phyloP scores from a whole-genome alignment of 495 filamentous ascomycete species.

The Tuber brumale region DNA sequence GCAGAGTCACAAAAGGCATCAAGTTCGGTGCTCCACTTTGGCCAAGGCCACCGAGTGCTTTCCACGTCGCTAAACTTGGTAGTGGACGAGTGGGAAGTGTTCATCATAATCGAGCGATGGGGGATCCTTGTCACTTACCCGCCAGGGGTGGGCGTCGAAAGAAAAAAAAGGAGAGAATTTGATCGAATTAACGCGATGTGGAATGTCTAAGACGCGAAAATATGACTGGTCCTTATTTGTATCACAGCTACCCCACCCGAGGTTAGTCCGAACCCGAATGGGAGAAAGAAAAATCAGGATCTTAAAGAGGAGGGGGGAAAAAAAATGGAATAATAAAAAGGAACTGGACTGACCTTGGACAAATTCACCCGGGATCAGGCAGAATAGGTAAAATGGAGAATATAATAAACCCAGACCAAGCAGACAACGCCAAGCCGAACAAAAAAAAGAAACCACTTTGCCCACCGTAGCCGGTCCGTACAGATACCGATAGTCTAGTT shows the following conservation, averaged over 20 bases:
- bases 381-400: conserved; percentile 14
- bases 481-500: conserved; percentile 16
- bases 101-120: conserved; percentile 8
- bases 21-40: conserved; percentile 36
- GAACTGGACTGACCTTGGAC: neutral
- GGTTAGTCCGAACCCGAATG: conserved; percentile 19
- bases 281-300: conserved; percentile 29
- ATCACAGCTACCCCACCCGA: conserved; percentile 19
- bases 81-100: conserved; percentile 33
- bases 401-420: neutral
- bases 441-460: neutral
- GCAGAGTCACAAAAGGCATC: conserved; percentile 36
- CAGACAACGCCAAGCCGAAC: neutral
- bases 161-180: conserved; percentile 18
- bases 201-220: conserved; percentile 18
- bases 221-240: conserved; percentile 10
- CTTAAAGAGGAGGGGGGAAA: conserved; percentile 5
- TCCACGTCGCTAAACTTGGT: conserved; percentile 35
- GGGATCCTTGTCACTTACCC: conserved; percentile 1
- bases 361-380: conserved; percentile 28
- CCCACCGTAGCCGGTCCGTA: conserved; percentile 3
- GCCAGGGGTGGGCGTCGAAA: conserved; percentile 1
- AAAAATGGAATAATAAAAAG: conserved; percentile 11
- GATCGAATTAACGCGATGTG: conserved; percentile 26
- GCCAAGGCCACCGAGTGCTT: conserved; percentile 30